phyloP scores from a whole-genome alignment of 1,139 yeast species.

The Scheffersomyces insectosa region DNA sequence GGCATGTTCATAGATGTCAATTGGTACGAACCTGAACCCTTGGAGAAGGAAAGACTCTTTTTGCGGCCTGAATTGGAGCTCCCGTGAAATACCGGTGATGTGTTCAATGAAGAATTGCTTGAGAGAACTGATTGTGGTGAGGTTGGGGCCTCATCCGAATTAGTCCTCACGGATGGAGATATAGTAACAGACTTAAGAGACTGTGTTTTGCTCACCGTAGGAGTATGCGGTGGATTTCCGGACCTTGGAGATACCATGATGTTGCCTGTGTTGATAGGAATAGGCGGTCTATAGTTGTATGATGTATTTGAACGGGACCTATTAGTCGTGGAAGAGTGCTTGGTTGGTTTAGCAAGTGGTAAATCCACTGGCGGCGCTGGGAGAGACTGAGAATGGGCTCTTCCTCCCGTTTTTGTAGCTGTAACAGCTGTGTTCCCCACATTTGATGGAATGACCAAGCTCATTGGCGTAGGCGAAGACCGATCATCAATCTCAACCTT shows the following conservation, averaged over 20 bases:
- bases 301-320: constrained; percentile 30
- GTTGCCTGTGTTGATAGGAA: constrained; percentile 3
- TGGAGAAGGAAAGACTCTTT: constrained; percentile 7
- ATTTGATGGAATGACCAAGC: neutral
- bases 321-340: constrained; percentile 1
- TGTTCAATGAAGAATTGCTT: constrained; percentile 8
- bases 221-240: constrained; percentile 1
- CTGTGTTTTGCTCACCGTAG: constrained; percentile 22
- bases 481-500: constrained; percentile 3
- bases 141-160: constrained; percentile 10
- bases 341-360: constrained; percentile 5
- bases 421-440: neutral
- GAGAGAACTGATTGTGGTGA: constrained; percentile 24
- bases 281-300: constrained; percentile 17
- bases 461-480: neutral
- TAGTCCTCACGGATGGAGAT: constrained; percentile 34
- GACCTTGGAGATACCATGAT: constrained; percentile 1
- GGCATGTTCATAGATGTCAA: constrained; percentile 3
- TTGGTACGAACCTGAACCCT: neutral
- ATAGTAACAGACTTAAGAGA: constrained; percentile 42
- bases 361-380: constrained; percentile 18
- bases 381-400: constrained; percentile 39
- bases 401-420: constrained; percentile 9
- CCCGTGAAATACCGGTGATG: constrained; percentile 8
- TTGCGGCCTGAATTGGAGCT: constrained; percentile 2